Conservation (phyloP, 768 basidiomycete species). For the Kwoniella shandongensis region DNA sequence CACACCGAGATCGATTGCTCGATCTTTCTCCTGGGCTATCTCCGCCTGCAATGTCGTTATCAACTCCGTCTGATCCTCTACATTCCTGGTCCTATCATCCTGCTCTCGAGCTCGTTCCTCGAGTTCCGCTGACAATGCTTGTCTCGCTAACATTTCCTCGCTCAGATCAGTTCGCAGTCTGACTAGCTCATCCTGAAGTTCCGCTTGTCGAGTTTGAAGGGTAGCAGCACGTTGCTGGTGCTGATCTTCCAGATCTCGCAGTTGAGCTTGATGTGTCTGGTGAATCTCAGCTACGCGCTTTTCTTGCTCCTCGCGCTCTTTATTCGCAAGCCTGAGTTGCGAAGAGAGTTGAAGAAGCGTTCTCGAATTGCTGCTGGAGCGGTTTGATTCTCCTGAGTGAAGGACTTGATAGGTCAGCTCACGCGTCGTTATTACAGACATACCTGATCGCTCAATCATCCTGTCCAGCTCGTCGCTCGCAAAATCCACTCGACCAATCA, state of each 20-base stretch:
- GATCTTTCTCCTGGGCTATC: conserved; percentile 54
- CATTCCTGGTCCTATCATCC: conserved; percentile 30
- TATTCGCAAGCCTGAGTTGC: conserved; percentile 64
- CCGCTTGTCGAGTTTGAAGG: conserved; percentile 36
- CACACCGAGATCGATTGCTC: conserved; percentile 54
- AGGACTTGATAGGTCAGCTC: conserved; percentile 4
- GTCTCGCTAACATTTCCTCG: conserved; percentile 42
- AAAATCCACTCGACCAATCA: conserved; percentile 73
- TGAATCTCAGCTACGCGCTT: conserved; percentile 64
- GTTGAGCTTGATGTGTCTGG: conserved; percentile 19
- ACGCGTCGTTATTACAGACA: conserved; percentile 50
- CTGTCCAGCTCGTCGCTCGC: conserved; percentile 79
- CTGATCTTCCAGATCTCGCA: conserved; percentile 25
- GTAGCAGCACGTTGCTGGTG: conserved; percentile 22
- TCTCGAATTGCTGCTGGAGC: conserved; percentile 10
- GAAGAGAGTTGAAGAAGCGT: conserved; percentile 11
- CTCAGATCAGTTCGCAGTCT: conserved; percentile 39
- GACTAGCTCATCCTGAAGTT: conserved; percentile 39
- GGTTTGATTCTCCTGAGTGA: neutral
- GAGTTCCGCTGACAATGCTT: conserved; percentile 42
- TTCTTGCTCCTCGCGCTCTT: conserved; percentile 63
- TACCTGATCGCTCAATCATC: conserved; percentile 79
- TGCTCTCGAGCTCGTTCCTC: conserved; percentile 29
- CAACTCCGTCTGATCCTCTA: conserved; percentile 37
- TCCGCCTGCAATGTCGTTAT: conserved; percentile 38